Evolutionary conservation across 23 red algal species (phyloP).

Genomic region (Gracilariopsis chorda): DNA sequence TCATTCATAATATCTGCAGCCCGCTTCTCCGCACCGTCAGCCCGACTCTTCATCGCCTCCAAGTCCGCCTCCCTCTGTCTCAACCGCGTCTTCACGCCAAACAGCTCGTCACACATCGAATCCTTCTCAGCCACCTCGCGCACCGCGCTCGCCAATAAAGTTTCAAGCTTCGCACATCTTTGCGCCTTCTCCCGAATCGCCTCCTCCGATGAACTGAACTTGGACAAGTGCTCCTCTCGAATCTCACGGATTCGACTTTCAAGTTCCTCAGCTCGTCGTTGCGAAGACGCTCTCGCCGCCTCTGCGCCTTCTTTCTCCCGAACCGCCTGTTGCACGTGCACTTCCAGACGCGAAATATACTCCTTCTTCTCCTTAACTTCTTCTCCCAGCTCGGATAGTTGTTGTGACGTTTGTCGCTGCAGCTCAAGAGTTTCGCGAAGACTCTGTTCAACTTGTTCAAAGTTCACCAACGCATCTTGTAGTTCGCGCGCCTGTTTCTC

Average conservation of each 20-base stretch:
- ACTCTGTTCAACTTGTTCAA: constrained; percentile 45
- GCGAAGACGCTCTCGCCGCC: constrained; percentile 17
- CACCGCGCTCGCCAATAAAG: constrained; percentile 19
- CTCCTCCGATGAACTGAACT: constrained; percentile 35
- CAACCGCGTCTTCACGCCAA: constrained; percentile 24
- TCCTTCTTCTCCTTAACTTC: constrained; percentile 28
- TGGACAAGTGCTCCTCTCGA: not conserved
- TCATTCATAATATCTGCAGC: constrained; percentile 10
- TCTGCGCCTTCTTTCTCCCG: constrained; percentile 31
- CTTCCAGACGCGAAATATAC: not conserved
- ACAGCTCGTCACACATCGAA: constrained; percentile 39
- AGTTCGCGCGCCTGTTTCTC: constrained; percentile 46
- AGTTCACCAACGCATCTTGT: constrained; percentile 20
- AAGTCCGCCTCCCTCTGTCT: constrained; percentile 4
- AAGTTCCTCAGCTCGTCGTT: constrained; percentile 27
- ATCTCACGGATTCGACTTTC: constrained; percentile 36
- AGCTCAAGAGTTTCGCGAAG: constrained; percentile 26
- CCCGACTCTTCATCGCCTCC: not conserved
- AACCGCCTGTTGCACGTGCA: not conserved
- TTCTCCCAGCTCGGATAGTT: constrained; percentile 6
- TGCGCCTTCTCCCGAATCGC: constrained; percentile 39
- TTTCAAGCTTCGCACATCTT: constrained; percentile 48
- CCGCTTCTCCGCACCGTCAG: constrained; percentile 12
- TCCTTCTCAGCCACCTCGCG: constrained; percentile 38
- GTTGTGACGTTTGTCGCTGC: constrained; percentile 14